These are phyloP conservation scores for Candida koratica DNA, from an alignment of 805 yeast species.

Conservation along the genomic window DNA sequence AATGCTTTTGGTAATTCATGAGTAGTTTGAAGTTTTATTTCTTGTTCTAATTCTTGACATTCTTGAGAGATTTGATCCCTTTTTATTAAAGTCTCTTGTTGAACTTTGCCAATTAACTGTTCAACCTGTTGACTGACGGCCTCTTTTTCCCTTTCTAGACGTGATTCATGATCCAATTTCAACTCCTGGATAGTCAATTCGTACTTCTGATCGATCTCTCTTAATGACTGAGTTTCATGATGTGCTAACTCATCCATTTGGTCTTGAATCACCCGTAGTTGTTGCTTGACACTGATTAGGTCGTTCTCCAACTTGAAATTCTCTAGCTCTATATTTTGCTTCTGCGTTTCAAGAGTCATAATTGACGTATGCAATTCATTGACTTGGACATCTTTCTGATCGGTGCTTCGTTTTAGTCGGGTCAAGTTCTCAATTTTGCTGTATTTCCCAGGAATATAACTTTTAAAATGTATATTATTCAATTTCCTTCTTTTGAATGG, in stretches of 20 bases:
- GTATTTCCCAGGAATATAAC: slow-evolving; percentile 14
- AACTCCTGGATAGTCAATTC: slow-evolving; percentile 22
- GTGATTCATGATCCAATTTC: slow-evolving; percentile 19
- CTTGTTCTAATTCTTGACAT: slow-evolving; percentile 15
- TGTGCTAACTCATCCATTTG: slow-evolving; percentile 29
- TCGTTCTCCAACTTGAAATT: slow-evolving; percentile 31
- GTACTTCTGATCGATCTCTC: slow-evolving; percentile 22
- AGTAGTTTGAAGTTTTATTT: slow-evolving; percentile 10
- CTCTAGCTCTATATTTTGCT: slow-evolving; percentile 35
- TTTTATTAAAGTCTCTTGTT: slow-evolving; percentile 25
- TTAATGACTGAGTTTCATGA: slow-evolving; percentile 21
- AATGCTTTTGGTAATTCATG: background rate
- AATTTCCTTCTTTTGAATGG: slow-evolving; percentile 9
- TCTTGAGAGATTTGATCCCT: slow-evolving; percentile 19
- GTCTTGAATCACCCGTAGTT: slow-evolving; percentile 30
- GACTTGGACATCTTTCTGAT: slow-evolving; percentile 18
- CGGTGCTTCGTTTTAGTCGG: slow-evolving; percentile 11
- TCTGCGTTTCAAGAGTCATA: slow-evolving; percentile 33
- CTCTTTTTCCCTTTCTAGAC: slow-evolving; percentile 25
- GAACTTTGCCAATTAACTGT: slow-evolving; percentile 30
- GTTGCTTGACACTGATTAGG: slow-evolving; percentile 34
- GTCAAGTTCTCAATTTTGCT: slow-evolving; percentile 16
- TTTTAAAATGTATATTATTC: slow-evolving; percentile 2
- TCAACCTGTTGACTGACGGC: slow-evolving; percentile 33
- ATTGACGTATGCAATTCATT: slow-evolving; percentile 17